A percentile compares a stretch with the other conserved stretches of the same genome.
Evolutionary conservation across 1,284 basidiomycete genomes (phyloP).

Genomic region (Phlebopus sp.): DNA sequence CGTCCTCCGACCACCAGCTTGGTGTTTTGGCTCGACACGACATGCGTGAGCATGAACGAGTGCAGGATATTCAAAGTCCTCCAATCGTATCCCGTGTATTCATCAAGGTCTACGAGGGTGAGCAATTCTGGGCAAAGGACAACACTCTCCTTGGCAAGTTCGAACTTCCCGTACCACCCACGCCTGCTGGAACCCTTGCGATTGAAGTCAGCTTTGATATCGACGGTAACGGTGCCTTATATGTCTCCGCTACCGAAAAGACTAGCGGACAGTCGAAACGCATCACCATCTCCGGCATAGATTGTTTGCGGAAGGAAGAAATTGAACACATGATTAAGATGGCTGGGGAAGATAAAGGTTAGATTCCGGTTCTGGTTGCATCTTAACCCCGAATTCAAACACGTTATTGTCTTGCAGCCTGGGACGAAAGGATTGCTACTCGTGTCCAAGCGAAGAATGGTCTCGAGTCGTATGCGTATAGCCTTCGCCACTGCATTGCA

Average conservation of each 20-base stretch:
- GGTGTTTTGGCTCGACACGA: slow-evolving; percentile 98
- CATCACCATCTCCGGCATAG: slow-evolving; percentile 98
- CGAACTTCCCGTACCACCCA: slow-evolving; percentile 96
- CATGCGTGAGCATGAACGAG: slow-evolving; percentile 96
- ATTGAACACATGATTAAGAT: slow-evolving; percentile 96
- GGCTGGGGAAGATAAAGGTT: slow-evolving; percentile 88
- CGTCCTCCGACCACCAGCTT: slow-evolving; percentile 76
- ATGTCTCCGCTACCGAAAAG: slow-evolving; percentile 96
- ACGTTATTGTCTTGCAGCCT: slow-evolving; percentile 40
- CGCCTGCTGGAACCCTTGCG: slow-evolving; percentile 97
- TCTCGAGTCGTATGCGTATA: slow-evolving; percentile 94
- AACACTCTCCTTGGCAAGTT: slow-evolving; percentile 99
- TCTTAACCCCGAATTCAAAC: slow-evolving; percentile 18
- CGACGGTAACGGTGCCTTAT: slow-evolving; percentile 97
- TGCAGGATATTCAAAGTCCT: no score
- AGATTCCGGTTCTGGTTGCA: slow-evolving; percentile 16
- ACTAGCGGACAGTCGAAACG: slow-evolving; percentile 95
- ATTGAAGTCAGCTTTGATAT: slow-evolving; percentile 99
- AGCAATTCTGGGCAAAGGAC: slow-evolving; percentile 74
- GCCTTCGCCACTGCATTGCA: slow-evolving; percentile 87
- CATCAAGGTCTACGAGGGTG: no score
- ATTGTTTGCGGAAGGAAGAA: slow-evolving; percentile 96
- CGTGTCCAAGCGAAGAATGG: slow-evolving; percentile 87
- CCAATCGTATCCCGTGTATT: no score
- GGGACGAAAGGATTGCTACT: slow-evolving; percentile 79